These are phyloP conservation scores for Sphagnum tenellum DNA, from an alignment of 225 moss, liverwort and hornwort species.

Conservation along the genomic window DNA sequence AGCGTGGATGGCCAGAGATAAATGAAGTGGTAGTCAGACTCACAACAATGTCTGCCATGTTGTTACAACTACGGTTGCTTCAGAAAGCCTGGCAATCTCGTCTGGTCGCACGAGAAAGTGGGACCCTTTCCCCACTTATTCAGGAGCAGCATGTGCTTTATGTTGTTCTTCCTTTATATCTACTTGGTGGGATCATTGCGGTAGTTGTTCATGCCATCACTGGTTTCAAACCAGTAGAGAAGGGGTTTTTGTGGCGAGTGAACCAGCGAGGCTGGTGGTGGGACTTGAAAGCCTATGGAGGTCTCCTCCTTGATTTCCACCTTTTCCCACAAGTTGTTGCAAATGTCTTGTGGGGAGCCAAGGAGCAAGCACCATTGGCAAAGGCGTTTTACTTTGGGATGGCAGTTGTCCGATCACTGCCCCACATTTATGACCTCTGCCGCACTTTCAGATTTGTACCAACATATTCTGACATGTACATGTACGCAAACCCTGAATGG, in stretches of 20 bases:
- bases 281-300: constrained; percentile 40
- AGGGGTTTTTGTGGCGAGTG: constrained; percentile 29
- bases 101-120: constrained; percentile 9
- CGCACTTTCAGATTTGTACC: constrained; percentile 42
- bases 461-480: constrained; percentile 18
- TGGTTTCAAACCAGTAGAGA: constrained; percentile 36
- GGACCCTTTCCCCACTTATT: constrained; percentile 15
- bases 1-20: constrained; percentile 44
- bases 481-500: constrained; percentile 58
- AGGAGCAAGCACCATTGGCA: constrained; percentile 37
- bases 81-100: constrained; percentile 47
- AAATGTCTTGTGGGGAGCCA: constrained; percentile 49
- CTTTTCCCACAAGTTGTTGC: constrained; percentile 56
- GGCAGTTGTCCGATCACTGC: constrained; percentile 41
- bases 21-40: constrained; percentile 53
- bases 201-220: constrained; percentile 20
- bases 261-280: constrained; percentile 45
- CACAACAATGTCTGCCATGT: constrained; percentile 52
- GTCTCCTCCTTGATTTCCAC: constrained; percentile 44
- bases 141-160: constrained; percentile 39
- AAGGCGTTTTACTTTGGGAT: constrained; percentile 52
- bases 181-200: constrained; percentile 29
- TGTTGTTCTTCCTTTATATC: constrained; percentile 32
- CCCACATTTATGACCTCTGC: constrained; percentile 45
- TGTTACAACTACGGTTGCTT: constrained; percentile 41